Conservation (phyloP, 2,329 filamentous ascomycete species). For the Alternaria postmessia region DNA sequence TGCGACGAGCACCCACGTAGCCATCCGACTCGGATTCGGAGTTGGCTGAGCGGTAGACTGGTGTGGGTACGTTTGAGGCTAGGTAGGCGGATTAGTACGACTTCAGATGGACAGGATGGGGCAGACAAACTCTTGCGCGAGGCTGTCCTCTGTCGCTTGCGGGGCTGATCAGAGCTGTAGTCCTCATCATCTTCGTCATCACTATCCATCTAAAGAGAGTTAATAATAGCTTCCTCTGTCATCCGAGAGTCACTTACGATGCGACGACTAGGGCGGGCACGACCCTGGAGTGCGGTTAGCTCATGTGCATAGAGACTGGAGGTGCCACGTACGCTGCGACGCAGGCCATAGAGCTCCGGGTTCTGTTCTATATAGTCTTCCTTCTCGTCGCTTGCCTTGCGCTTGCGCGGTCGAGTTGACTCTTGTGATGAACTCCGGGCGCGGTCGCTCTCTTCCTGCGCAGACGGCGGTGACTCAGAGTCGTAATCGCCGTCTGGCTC, state of each 20-base stretch:
- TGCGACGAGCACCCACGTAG: constrained; percentile 79
- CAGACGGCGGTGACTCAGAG: constrained; percentile 64
- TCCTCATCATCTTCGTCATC: constrained; percentile 72
- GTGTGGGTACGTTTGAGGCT: constrained; percentile 60
- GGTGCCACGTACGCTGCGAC: constrained; percentile 78
- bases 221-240: constrained; percentile 24
- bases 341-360: constrained; percentile 91
- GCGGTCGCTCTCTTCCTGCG: constrained; percentile 57
- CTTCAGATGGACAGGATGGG: constrained; percentile 20
- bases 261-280: constrained; percentile 68
- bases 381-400: constrained; percentile 70
- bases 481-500: constrained; percentile 75
- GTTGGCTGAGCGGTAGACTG: constrained; percentile 65
- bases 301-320: constrained; percentile 11
- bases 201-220: constrained; percentile 62
- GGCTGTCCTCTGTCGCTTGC: constrained; percentile 72
- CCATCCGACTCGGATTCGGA: constrained; percentile 69
- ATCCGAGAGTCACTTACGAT: constrained; percentile 58
- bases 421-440: constrained; percentile 73
- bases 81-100: constrained; percentile 59
- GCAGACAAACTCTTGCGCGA: constrained; percentile 67
- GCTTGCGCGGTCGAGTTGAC: constrained; percentile 72
- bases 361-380: constrained; percentile 90
- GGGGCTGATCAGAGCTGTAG: constrained; percentile 65
- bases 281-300: constrained; percentile 58